Base-by-base conservation (phyloP, 441 rosid species). In the Capsella rubella region DNA sequence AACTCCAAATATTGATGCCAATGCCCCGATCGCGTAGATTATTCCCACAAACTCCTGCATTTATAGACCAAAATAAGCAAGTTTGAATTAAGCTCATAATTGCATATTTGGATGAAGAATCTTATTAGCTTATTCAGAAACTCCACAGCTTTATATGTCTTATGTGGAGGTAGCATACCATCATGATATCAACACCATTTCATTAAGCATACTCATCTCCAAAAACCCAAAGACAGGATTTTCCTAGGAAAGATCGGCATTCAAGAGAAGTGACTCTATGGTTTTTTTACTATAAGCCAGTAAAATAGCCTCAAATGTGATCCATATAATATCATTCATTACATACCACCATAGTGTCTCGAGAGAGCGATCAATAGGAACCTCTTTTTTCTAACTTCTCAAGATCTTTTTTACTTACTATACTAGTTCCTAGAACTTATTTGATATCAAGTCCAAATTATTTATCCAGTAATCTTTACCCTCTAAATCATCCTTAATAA, bases 1-100 rank as follows among this genome's bases (percentile, higher is more conserved):
- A 64, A 89, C 95, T 15, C 96, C 96, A 43, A 76, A 72, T 52
- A 90, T 86, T 10, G 97, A 92, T 59, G 95, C 96, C 53, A 87
- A 50, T 13, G 97, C 90, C 28, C 96, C 96, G 0, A 90, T 53
- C 18, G 96, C 95, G n/a, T 82, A 84, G 40, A 92, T 82, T 16
- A 84, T 6, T 16, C 97, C 96, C 12, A 92, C 84, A 46, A 90
- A 87, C 73, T 88, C 91, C 91, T 87, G 85, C 53, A 74, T 31
- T 39, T 12, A 27, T 15, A 53, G 14, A 54, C 28, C 71, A 29
- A 62, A 43, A 21, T 14, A 74, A 51, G n/a, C 1, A 60, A 51
- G 56, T 46, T 68, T 51, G 40, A 32, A 16, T 67, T 37, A 50
- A 50, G 58, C 50, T 9, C 62, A 52, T 14, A 35, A 25, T 18